A percentile compares a stretch with the other conserved stretches of the same genome.
phyloP scores from a whole-genome alignment of 129 eudicot genomes.

The Helianthus tuberosus region DNA sequence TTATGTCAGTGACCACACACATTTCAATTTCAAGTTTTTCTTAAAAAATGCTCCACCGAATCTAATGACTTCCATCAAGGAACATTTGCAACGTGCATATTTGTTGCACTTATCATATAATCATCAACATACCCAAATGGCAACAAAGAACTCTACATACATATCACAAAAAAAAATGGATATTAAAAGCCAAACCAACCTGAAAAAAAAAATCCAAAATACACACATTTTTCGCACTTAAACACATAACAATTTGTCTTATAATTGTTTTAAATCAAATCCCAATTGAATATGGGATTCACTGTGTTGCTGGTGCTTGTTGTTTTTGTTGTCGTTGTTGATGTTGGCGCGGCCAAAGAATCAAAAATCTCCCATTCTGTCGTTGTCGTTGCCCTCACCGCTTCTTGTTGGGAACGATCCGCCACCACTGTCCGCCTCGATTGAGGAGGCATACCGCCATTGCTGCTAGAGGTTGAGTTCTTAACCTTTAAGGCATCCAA shows the following conservation, averaged over 20 bases:
- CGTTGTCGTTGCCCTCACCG: constrained; percentile 65
- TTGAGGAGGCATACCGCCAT: constrained; percentile 42
- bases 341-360: constrained; percentile 43
- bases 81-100: background rate
- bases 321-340: constrained; percentile 30
- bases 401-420: constrained; percentile 30
- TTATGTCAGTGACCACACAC: no score
- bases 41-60: no score
- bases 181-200: constrained; percentile 49
- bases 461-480: constrained; percentile 41
- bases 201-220: constrained; percentile 33
- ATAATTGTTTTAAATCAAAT: constrained; percentile 27
- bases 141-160: constrained; percentile 48
- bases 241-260: constrained; percentile 27
- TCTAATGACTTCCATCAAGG: no score
- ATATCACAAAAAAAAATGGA: constrained; percentile 63
- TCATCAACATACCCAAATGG: constrained; percentile 29
- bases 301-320: constrained; percentile 20
- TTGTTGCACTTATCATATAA: constrained; percentile 13
- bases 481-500: constrained; percentile 72
- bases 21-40: no score
- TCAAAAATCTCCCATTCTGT: constrained; percentile 95
- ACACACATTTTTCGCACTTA: constrained; percentile 47
- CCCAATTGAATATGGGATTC: constrained; percentile 61
- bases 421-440: constrained; percentile 48